Evolutionary conservation across 176 grass and related monocot genomes (phyloP).

Genomic region (Neostapfia colusana): DNA sequence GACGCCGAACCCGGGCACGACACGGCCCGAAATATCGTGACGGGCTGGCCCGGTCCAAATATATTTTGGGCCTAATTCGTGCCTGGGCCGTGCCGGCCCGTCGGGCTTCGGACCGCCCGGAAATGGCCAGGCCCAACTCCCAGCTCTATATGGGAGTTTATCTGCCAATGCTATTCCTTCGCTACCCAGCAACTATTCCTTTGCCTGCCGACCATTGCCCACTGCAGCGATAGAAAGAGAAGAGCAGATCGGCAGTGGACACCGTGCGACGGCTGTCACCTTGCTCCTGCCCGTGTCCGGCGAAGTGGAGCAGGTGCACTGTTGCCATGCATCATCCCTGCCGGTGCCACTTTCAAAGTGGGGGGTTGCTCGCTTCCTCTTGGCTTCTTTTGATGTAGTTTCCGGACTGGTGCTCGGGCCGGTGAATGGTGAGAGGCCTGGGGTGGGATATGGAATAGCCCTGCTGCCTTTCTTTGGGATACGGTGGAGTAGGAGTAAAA

Average conservation of each 20-base stretch:
- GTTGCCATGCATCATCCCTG: constrained; percentile 15
- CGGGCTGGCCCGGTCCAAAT: no score
- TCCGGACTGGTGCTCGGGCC: neutral
- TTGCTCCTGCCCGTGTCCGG: neutral
- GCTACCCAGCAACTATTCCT: constrained; percentile 38
- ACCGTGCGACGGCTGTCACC: constrained; percentile 35
- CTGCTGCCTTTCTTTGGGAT: neutral
- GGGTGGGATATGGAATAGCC: neutral
- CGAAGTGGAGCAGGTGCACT: neutral
- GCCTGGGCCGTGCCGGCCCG: no score
- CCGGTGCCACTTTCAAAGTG: constrained; percentile 25
- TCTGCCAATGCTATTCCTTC: constrained; percentile 15
- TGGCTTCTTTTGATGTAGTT: constrained; percentile 8
- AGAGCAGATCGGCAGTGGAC: neutral
- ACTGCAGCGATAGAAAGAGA: neutral
- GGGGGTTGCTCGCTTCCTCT: neutral
- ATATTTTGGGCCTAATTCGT: no score
- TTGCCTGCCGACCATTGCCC: constrained; percentile 23
- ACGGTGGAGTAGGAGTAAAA: neutral
- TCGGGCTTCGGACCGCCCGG: no score
- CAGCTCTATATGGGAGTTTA: neutral
- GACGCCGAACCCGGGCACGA: no score
- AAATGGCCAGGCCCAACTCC: no score
- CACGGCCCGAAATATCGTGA: no score
- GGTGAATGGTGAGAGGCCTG: neutral